Evolutionary conservation across 2,329 filamentous ascomycete species (phyloP).

Genomic region (Dactylellina drechsleri): DNA sequence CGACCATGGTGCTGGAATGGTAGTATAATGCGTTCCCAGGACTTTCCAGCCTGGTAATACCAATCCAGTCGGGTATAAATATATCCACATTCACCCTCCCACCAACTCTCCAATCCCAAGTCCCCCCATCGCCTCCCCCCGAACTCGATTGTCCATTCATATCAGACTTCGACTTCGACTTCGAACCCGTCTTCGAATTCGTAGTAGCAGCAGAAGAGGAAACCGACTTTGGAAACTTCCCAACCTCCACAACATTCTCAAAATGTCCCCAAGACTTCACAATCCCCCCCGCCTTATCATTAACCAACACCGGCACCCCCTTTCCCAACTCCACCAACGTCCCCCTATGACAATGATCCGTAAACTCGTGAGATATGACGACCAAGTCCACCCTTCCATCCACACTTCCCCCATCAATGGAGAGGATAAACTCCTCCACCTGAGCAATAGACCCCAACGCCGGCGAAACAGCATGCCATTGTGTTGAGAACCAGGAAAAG

Average conservation of each 20-base stretch:
- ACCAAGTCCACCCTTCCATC: constrained; percentile 67
- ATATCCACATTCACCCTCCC: constrained; percentile 52
- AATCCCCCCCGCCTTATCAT: constrained; percentile 68
- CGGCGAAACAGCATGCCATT: constrained; percentile 70
- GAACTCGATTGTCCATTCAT: no score
- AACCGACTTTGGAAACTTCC: constrained; percentile 63
- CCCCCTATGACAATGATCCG: constrained; percentile 73
- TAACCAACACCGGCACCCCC: constrained; percentile 70
- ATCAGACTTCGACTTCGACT: no score
- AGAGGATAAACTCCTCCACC: constrained; percentile 66
- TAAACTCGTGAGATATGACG: constrained; percentile 73
- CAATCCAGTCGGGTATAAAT: constrained; percentile 68
- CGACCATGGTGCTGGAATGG: constrained; percentile 71
- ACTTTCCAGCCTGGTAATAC: constrained; percentile 69
- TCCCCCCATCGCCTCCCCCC: constrained; percentile 60
- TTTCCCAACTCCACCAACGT: constrained; percentile 69
- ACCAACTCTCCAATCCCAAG: constrained; percentile 62
- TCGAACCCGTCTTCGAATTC: no score
- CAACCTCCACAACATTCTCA: constrained; percentile 66
- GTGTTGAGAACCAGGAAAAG: constrained; percentile 72
- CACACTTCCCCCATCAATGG: constrained; percentile 66
- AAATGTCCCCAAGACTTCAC: constrained; percentile 72
- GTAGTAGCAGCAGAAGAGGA: no score
- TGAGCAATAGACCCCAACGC: constrained; percentile 68
- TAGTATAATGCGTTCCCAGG: constrained; percentile 69